Evolutionary conservation across 306 rosid genomes (phyloP).

Genomic region (Styphnolobium japonicum): DNA sequence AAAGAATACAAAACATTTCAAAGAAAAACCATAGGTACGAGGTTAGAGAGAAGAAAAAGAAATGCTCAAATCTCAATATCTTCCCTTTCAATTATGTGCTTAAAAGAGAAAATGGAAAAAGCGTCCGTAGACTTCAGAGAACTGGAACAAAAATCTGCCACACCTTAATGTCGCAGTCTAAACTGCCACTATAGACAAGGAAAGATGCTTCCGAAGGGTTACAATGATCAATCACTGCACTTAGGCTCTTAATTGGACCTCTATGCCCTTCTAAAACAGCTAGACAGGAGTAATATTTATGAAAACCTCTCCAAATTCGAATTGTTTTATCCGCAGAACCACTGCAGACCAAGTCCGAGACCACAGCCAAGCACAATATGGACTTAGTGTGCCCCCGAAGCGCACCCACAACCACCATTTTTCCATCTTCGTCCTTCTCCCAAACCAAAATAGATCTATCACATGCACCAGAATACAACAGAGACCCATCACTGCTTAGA

Average conservation of each 20-base stretch:
- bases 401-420: slow-evolving; percentile 57
- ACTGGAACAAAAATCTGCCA: slow-evolving; percentile 65
- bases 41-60: background rate
- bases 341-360: slow-evolving; percentile 62
- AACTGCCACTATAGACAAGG: slow-evolving; percentile 72
- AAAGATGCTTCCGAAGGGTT: slow-evolving; percentile 30
- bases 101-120: background rate
- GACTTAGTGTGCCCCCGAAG: slow-evolving; percentile 74
- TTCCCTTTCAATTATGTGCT: background rate
- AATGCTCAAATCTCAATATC: background rate
- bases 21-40: background rate
- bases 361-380: slow-evolving; percentile 69
- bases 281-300: slow-evolving; percentile 55
- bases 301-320: slow-evolving; percentile 73
- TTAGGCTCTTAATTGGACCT: slow-evolving; percentile 71
- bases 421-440: slow-evolving; percentile 44
- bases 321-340: slow-evolving; percentile 84
- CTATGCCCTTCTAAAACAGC: slow-evolving; percentile 76
- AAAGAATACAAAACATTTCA: background rate
- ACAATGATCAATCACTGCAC: slow-evolving; percentile 41
- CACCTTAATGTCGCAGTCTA: slow-evolving; percentile 71
- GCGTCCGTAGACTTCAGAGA: background rate
- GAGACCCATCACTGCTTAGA: slow-evolving; percentile 49
- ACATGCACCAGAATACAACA: slow-evolving; percentile 82
- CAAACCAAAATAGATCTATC: slow-evolving; percentile 79